Base-by-base conservation (phyloP, 2,329 filamentous ascomycete genomes). In the Penicillium carneum region DNA sequence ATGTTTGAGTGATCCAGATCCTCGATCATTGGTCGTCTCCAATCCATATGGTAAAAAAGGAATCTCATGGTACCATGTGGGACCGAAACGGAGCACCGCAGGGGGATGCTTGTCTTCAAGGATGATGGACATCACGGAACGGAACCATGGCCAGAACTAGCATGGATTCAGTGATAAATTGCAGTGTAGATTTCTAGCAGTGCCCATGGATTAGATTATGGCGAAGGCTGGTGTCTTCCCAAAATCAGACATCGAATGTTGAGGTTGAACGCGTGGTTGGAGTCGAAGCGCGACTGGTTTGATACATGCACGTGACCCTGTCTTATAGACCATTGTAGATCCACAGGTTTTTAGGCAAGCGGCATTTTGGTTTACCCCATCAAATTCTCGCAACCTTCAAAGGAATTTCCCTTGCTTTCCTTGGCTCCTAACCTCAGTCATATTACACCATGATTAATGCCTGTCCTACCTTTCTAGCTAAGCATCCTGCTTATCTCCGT, bases 21-120 rank as follows among this genome's bases (percentile, higher is more conserved):
- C 78, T 4, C 31, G 18, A 3, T 57, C 52, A 50, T 63, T 70
- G n/a, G 55, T 60, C 20, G 68, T 61, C 36, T 73, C 71, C 63
- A 71, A 74, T 8, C 69, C 69, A 16, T 61, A 38, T 1, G 73
- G 69, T 11, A 77, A 57, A 48, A 73, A 79, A 2, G 78, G 78
- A 1, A 73, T 73, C 36, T 80, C 76, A 60, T 77, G 76, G 18
- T 74, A 71, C 78, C 78, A 80, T 39, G 72, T 68, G 23, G 74
- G 63, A 2, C 76, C 76, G 33, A 66, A 56, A 3, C 47, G 45
- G 38, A 69, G 52, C 23, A 64, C 45, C 1, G 39, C 38, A 2
- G 67, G 65, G 9, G 58, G 51, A 23, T 57, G 26, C 47, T 38
- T 20, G 54, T 66, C 18, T 45, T 64, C 2, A 62, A 48, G 61